Evolutionary conservation across 2,329 filamentous ascomycete species (phyloP).

Genomic region (Pseudopyrenochaeta lycopersici): DNA sequence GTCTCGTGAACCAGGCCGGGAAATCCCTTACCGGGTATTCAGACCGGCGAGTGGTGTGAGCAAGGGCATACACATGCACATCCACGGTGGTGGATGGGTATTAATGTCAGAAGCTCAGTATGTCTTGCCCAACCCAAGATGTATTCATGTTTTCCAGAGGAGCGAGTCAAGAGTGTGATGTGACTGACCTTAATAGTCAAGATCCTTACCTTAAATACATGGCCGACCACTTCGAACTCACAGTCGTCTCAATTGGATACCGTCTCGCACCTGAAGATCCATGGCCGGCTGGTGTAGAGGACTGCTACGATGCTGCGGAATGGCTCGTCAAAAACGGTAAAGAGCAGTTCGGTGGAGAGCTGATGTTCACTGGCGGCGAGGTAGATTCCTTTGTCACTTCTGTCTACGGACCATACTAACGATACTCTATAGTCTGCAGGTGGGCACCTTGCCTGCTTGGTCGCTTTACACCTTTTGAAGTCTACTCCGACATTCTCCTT

Average conservation of each 20-base stretch:
- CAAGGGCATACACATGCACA: conserved; percentile 62
- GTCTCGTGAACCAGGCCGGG: conserved; percentile 60
- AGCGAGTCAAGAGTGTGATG: not conserved
- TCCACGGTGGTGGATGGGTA: conserved; percentile 64
- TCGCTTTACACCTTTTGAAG: conserved; percentile 59
- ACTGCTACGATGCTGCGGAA: conserved; percentile 66
- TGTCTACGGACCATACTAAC: not conserved
- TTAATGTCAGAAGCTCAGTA: conserved; percentile 50
- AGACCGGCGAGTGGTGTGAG: conserved; percentile 56
- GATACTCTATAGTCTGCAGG: conserved; percentile 55
- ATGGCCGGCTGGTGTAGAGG: conserved; percentile 63
- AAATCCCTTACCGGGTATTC: conserved; percentile 63
- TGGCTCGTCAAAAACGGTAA: conserved; percentile 61
- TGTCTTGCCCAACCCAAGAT: not conserved
- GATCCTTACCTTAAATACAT: conserved; percentile 60
- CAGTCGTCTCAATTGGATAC: conserved; percentile 66
- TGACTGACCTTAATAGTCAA: conserved; percentile 45
- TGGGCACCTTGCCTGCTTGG: conserved; percentile 59
- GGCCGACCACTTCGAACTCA: conserved; percentile 59
- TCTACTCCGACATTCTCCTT: conserved; percentile 51
- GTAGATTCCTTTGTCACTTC: conserved; percentile 32
- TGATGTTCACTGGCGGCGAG: conserved; percentile 53
- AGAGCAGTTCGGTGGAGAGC: conserved; percentile 51
- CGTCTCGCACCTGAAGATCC: conserved; percentile 68
- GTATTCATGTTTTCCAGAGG: not conserved